These are phyloP conservation scores for Coemansia sp. DNA, from an alignment of 192 early-diverging fungal species.

Conservation along the genomic window DNA sequence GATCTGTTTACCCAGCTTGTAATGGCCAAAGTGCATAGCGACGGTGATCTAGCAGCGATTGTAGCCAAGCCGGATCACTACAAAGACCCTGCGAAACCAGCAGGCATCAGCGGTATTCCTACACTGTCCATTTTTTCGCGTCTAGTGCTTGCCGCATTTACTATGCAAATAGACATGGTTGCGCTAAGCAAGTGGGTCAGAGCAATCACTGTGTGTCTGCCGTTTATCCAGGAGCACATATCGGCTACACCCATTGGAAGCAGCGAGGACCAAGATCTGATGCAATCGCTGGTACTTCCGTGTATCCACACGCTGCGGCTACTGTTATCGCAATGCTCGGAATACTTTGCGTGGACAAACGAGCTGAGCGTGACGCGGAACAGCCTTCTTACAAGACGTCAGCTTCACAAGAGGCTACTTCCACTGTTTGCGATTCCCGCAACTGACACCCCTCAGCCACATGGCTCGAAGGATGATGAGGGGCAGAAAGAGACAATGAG, in stretches of 20 bases:
- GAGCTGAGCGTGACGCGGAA: conserved; percentile 1
- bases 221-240: conserved; percentile 27
- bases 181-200: conserved; percentile 39
- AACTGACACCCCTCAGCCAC: background rate
- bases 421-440: conserved; percentile 37
- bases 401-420: conserved; percentile 20
- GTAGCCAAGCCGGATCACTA: background rate
- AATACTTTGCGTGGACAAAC: conserved; percentile 27
- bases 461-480: background rate
- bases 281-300: conserved; percentile 34
- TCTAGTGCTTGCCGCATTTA: conserved; percentile 34
- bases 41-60: background rate
- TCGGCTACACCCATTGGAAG: background rate
- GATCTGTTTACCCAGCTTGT: conserved; percentile 30
- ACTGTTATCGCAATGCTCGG: conserved; percentile 34
- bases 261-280: conserved; percentile 12
- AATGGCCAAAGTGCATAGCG: conserved; percentile 3
- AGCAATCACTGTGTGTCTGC: conserved; percentile 13
- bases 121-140: conserved; percentile 24
- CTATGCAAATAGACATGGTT: conserved; percentile 32
- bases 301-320: conserved; percentile 38
- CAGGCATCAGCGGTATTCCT: conserved; percentile 12
- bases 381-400: conserved; percentile 5
- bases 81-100: background rate
- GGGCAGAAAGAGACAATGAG: conserved; percentile 7